Base-by-base conservation (phyloP, 805 yeast genomes). In the Candida parachauliodes region DNA sequence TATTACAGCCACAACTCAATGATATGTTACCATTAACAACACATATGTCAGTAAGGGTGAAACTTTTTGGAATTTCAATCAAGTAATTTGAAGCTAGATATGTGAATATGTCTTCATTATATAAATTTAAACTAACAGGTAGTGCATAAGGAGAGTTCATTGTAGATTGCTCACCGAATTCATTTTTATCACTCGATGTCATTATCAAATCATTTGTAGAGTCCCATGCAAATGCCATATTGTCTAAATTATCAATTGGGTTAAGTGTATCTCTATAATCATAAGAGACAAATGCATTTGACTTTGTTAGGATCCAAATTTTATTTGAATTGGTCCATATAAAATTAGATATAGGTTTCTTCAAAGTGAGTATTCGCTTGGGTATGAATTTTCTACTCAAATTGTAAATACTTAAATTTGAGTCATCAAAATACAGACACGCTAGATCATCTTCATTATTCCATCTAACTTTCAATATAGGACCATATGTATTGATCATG, bases 381-480 rank as follows among this genome's bases (percentile, higher is more conserved):
- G 97, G 96, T 16, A 88, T 74, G 52, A 74, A 82, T 46, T 80
- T 84, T 45, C 96, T 67, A 25, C 72, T 71, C 35, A 87, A 65
- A 29, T 79, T 80, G 73, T 85, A 87, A 3, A 87, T 71, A 34
- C 82, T 78, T 5, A 84, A 70, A 21, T 77, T 73, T 2, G 83
- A 75, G 49, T 83, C 94, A 50, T 83, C 88, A 47, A 83, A 60
- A 39, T 80, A 83, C 53, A 83, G 81, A 26, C 82, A 72, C 0
- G 94, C 95, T 43, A 88, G 69, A 44, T 65, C 59, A 11, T 83
- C 62, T 1, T 65, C 48, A 35, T 50, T 46, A 15, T n/a, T 36
- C 89, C 95, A 88, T 20, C 81, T 59, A 0, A 82, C 88, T 47
- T 79, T 83, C 48, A 83, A 77, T 1, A 91, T 83, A 0, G 96